Evolutionary conservation across 2,329 filamentous ascomycete species (phyloP), one percentile per base, ranked within the genome.

Genomic region (Conoideocrella luteorostrata): DNA sequence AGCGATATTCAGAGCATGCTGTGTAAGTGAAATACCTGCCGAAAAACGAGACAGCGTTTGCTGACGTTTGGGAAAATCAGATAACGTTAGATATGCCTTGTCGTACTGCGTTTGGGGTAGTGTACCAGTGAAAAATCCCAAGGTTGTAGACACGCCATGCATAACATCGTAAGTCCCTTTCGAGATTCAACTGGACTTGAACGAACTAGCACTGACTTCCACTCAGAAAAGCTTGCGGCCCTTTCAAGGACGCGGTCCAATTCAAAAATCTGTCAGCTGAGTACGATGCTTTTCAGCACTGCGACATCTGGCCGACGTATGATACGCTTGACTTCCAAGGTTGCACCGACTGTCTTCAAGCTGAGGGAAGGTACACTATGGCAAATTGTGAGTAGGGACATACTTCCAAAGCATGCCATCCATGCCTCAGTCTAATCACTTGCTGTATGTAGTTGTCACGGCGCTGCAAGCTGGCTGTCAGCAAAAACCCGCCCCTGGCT

Each of bases 61-160:
- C 32, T 41, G 26, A 44, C n/a, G 32, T 13, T 12, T 4, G 7
- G 29, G 13, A 22, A 9, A 21, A 34, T 4, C 30, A 81, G 77
- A 80, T 50, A 82, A 82, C 50, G 50, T 81, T 41, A 69, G 79
- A 54, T 81, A 71, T 52, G 67, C 75, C 5, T 50, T 73, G 2
- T 73, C 72, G 2, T 71, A 71, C 52, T 84, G 80, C 52, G 52
- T 82, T 1, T 82, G 70, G 47, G 73, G 72, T 2, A 10, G 35
- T 3, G 57, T 60, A 5, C 70, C 71, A 4, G 11, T 22, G 0
- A 60, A 66, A 23, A 71, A 75, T 43, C 52, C 64, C 2, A 50
- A 67, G 10, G 55, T 65, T 10, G 58, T 58, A 2, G 60, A 65
- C 43, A 72, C 61, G 10, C 75, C 72, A 7, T 77, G 79, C 50